A percentile compares a stretch with the other conserved stretches of the same genome.
Evolutionary conservation across 2,329 filamentous ascomycete genomes (phyloP).

Genomic region (Nemania sp.): DNA sequence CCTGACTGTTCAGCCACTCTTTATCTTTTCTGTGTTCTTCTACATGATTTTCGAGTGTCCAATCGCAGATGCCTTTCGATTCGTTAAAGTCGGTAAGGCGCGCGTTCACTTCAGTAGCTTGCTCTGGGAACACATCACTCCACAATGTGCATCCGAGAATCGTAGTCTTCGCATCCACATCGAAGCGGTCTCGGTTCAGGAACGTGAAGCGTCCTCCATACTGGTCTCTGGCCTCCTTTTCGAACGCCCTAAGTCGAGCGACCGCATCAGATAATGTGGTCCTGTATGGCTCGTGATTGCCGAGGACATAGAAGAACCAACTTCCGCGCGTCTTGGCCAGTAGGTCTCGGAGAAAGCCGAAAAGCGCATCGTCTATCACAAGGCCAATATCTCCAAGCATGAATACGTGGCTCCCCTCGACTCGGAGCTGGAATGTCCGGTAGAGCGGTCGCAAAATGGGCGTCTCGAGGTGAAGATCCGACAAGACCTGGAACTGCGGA

Average conservation of each 20-base stretch:
- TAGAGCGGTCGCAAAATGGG: slow-evolving; percentile 5
- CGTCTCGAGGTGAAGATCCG: slow-evolving; percentile 17
- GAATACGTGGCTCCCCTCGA: slow-evolving; percentile 12
- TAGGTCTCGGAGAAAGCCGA: slow-evolving; percentile 6
- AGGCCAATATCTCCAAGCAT: slow-evolving; percentile 14
- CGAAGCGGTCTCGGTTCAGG: slow-evolving; percentile 15
- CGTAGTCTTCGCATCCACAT: slow-evolving; percentile 11
- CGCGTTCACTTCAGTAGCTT: slow-evolving; percentile 7
- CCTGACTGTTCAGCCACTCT: slow-evolving; percentile 12
- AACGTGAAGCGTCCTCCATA: slow-evolving; percentile 14
- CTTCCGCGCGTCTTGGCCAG: slow-evolving; percentile 6
- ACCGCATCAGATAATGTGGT: slow-evolving; percentile 11
- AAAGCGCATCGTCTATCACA: slow-evolving; percentile 10
- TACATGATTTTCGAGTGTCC: slow-evolving; percentile 9
- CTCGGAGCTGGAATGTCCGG: background rate
- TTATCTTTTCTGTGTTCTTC: slow-evolving; percentile 11
- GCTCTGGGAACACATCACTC: slow-evolving; percentile 2
- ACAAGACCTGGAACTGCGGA: slow-evolving; percentile 14
- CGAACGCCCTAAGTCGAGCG: slow-evolving; percentile 13
- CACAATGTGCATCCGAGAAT: slow-evolving; percentile 17
- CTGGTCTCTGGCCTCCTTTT: slow-evolving; percentile 5
- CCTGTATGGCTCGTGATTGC: slow-evolving; percentile 15
- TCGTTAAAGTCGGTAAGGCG: slow-evolving; percentile 10
- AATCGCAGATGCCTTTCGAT: slow-evolving; percentile 8
- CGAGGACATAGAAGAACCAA: slow-evolving; percentile 17